Base-by-base conservation (phyloP, 495 filamentous ascomycete genomes). In the Glonium stellatum region DNA sequence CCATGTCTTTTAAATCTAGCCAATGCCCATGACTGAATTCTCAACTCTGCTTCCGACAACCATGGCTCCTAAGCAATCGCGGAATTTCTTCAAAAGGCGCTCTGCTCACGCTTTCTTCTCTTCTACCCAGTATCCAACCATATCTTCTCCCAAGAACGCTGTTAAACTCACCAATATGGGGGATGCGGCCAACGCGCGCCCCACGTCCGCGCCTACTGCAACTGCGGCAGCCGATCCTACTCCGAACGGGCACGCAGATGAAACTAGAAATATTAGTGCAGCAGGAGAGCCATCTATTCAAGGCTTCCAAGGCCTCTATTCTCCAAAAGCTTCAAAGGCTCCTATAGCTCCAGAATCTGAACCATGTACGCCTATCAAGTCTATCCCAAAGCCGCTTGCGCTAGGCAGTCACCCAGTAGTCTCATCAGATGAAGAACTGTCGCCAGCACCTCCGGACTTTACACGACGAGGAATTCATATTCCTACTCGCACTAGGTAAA, bases 401-500 rank as follows among this genome's bases (percentile, higher is more conserved):
- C 50, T 61, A 9, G 13, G 49, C 54, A 66, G 56, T 53, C 60
- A 66, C 46, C 60, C 56, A 39, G 55, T 69, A 35, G 49, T 46
- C 3, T 61, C 62, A 36, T 65, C 62, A 18, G 68, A 68, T 55
- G 64, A 68, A 36, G 63, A 65, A 13, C 50, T 44, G 10, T 55
- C 62, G 10, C 54, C 66, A 12, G 59, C 65, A 9, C 59, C 65
- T 4, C 64, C 61, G 19, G 69, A 71, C 35, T 68, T 69, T 48
- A 67, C 67, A 5, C 59, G 58, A 1, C 59, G 66, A 36, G 66
- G 62, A 13, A 69, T 70, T 44, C 70, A 71, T 54, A 67, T 72
- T 18, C 71, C 68, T 0, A 59, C 65, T 22, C 57, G 71, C 13
- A 71, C 67, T n/a, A 72, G 67, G 70, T 71, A 61, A 62, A 55